Conservation (phyloP, 345 rosid species). For the Gossypium thurberi region DNA sequence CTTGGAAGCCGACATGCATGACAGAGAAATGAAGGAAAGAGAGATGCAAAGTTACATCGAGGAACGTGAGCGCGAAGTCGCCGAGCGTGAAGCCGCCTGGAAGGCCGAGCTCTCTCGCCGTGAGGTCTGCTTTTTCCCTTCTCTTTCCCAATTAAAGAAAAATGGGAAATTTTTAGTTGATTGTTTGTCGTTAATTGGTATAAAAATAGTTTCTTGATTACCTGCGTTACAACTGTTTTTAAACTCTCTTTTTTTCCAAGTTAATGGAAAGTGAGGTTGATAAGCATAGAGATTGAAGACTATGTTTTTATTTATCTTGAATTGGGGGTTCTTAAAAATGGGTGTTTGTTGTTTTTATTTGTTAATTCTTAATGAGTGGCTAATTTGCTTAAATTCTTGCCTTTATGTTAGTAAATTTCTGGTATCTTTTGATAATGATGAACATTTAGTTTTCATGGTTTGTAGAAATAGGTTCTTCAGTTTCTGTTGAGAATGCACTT, state of each 20-base stretch:
- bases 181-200: neutral
- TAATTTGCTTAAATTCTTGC: neutral
- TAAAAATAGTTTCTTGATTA: neutral
- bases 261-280: neutral
- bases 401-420: neutral
- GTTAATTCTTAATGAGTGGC: neutral
- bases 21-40: constrained; percentile 91
- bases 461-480: neutral
- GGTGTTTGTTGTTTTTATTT: neutral
- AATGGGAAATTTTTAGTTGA: neutral
- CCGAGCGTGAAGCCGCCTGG: constrained; percentile 87
- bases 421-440: neutral
- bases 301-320: neutral
- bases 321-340: neutral
- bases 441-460: neutral
- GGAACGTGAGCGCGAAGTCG: constrained; percentile 53
- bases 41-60: constrained; percentile 98
- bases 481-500: neutral
- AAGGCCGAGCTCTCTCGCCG: constrained; percentile 97
- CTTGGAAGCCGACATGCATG: constrained; percentile 89
- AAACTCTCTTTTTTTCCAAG: neutral
- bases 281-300: neutral
- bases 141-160: neutral
- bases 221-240: neutral
- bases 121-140: constrained; percentile 39